These are phyloP conservation scores for Cladobotryum protrusum DNA, from an alignment of 2,329 filamentous ascomycete species.

Conservation along the genomic window DNA sequence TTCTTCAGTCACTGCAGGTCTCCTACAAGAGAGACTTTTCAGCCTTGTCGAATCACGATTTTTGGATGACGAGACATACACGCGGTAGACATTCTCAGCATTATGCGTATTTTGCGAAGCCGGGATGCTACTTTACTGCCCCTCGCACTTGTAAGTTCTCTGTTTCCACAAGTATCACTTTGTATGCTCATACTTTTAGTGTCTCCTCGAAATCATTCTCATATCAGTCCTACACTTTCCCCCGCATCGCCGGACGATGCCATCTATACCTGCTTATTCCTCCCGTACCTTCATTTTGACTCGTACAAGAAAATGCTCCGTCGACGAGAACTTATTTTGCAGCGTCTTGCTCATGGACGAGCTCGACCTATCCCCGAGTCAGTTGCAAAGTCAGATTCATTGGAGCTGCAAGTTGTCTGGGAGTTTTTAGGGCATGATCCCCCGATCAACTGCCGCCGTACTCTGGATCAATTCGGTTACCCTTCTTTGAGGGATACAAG, in stretches of 20 bases:
- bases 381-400: conserved; percentile 47
- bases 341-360: conserved; percentile 47
- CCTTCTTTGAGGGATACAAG: conserved; percentile 55
- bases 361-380: conserved; percentile 49
- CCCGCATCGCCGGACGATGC: conserved; percentile 21
- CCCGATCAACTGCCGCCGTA: conserved; percentile 55
- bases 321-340: conserved; percentile 48
- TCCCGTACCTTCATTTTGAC: conserved; percentile 60
- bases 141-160: conserved; percentile 26
- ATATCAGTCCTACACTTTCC: conserved; percentile 24
- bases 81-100: conserved; percentile 43
- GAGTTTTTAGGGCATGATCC: conserved; percentile 55
- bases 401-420: conserved; percentile 57
- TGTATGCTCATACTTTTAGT: conserved; percentile 16
- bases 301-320: conserved; percentile 53
- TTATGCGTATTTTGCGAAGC: conserved; percentile 44
- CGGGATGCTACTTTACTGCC: conserved; percentile 42
- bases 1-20: conserved; percentile 39
- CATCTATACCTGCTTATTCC: conserved; percentile 43
- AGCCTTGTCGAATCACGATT: conserved; percentile 39
- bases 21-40: conserved; percentile 31
- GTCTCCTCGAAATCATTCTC: conserved; percentile 30
- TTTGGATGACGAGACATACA: conserved; percentile 44
- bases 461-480: conserved; percentile 58
- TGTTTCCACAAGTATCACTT: neutral